phyloP scores from a whole-genome alignment of 306 rosid species.

The Vicia sativa region DNA sequence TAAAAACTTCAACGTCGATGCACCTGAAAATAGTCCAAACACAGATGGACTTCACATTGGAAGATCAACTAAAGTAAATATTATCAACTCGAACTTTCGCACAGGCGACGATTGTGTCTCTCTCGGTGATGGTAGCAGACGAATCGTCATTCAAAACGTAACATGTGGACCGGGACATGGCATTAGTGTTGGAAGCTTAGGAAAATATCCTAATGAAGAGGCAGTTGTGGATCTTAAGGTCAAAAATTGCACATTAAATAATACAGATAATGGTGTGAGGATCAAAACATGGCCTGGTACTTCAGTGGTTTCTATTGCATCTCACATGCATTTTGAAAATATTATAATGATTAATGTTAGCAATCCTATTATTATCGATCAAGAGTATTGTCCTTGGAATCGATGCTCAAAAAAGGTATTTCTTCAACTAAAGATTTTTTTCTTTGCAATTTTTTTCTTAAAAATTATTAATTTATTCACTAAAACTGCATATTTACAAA shows the following conservation, averaged over 20 bases:
- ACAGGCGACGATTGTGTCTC: not conserved
- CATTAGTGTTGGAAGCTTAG: not conserved
- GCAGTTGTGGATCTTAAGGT: not conserved
- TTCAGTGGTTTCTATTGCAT: not conserved
- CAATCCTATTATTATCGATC: not conserved
- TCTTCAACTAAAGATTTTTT: not conserved
- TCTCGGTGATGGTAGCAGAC: not conserved
- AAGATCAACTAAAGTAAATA: not conserved
- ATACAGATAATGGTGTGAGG: not conserved
- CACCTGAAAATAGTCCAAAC: not conserved
- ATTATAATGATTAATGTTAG: not conserved
- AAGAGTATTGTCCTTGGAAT: conserved; percentile 3
- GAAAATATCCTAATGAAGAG: not conserved
- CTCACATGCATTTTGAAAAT: not conserved
- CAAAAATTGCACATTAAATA: not conserved
- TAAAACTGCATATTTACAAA: no score
- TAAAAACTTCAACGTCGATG: not conserved
- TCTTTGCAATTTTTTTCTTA: no score
- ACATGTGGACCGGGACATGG: not conserved
- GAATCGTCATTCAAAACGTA: not conserved
- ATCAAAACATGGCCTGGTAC: not conserved
- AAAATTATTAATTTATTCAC: not conserved
- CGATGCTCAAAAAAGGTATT: not conserved
- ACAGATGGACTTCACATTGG: not conserved
- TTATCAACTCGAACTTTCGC: not conserved